Evolutionary conservation across 768 basidiomycete genomes (phyloP), one percentile per base, ranked within the genome.

Genomic region (Podaxis sp.): DNA sequence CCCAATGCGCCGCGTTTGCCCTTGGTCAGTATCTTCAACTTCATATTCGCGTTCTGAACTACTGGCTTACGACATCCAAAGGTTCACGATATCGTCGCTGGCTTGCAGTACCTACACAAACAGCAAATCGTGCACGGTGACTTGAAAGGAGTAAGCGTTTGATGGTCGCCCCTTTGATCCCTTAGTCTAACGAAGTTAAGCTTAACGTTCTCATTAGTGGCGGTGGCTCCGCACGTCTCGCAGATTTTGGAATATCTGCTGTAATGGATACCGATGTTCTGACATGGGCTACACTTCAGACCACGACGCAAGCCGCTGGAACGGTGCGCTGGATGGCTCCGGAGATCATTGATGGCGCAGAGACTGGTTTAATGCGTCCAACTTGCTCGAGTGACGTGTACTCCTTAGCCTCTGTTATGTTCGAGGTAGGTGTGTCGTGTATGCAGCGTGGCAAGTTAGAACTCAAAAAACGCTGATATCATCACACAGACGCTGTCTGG

Each of bases 401-500:
- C 36, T 53, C 69, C 38, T 54, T 68, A 49, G 66, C 62, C 3
- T 65, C 62, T 53, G 62, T 66, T 3, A 64, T 59, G 36, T 68
- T 64, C 44, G 69, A 70, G 64, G 69, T 68, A 28, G 49, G 46
- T 20, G 0, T 13, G 12, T 3, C n/a, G 33, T 10, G 17, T 3
- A 7, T 0, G 6, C 22, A 37, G 5, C 48, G 6, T 12, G 20
- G 11, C 20, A 40, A 30, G 28, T 30, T 40, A 40, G 11, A 40
- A 11, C 24, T 6, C 22, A 20, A 7, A 5, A 37, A 38, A 20
- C 33, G 8, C 3, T 7, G 24, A 20, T 3, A 11, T 12, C 15
- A 22, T 38, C 4, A 36, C 13, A 40, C 7, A 69, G 67, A 61
- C 70, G 6, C 66, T 66, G n/a, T 67, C 69, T 2, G 70, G 65